These are phyloP conservation scores for Berkeleyomyces basicola DNA, from an alignment of 2,329 filamentous ascomycete genomes.

Conservation along the genomic window DNA sequence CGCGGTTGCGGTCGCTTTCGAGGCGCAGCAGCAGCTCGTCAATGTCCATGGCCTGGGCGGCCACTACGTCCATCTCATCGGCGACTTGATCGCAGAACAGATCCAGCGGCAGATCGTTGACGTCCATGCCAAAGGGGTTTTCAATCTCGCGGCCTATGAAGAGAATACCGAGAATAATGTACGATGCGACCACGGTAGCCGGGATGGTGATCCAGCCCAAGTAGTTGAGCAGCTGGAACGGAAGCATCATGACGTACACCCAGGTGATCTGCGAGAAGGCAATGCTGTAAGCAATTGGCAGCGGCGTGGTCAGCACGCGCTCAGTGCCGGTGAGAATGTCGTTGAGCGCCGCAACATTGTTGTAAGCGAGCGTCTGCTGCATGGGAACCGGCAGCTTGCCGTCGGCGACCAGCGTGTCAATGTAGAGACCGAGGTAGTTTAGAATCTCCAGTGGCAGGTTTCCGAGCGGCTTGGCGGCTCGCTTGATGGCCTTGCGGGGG, in stretches of 20 bases:
- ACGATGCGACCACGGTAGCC: constrained; percentile 52
- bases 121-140: constrained; percentile 69
- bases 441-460: constrained; percentile 75
- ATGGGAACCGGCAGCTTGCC: constrained; percentile 38
- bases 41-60: constrained; percentile 28
- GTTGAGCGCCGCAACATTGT: constrained; percentile 46
- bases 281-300: constrained; percentile 70
- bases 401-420: constrained; percentile 42
- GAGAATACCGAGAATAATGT: constrained; percentile 65
- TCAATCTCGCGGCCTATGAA: constrained; percentile 68
- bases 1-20: constrained; percentile 28
- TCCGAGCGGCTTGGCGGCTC: constrained; percentile 53
- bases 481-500: constrained; percentile 62
- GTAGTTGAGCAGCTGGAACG: constrained; percentile 55
- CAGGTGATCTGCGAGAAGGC: constrained; percentile 75
- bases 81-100: constrained; percentile 60
- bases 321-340: constrained; percentile 59
- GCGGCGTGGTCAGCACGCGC: constrained; percentile 64
- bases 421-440: constrained; percentile 50
- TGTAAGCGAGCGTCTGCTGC: constrained; percentile 44
- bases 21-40: constrained; percentile 21
- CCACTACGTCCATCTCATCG: constrained; percentile 57
- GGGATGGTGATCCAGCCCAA: constrained; percentile 65
- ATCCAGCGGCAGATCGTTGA: constrained; percentile 67
- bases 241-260: constrained; percentile 65